Evolutionary conservation across 2,329 filamentous ascomycete genomes (phyloP).

Genomic region (Coniella vitis): DNA sequence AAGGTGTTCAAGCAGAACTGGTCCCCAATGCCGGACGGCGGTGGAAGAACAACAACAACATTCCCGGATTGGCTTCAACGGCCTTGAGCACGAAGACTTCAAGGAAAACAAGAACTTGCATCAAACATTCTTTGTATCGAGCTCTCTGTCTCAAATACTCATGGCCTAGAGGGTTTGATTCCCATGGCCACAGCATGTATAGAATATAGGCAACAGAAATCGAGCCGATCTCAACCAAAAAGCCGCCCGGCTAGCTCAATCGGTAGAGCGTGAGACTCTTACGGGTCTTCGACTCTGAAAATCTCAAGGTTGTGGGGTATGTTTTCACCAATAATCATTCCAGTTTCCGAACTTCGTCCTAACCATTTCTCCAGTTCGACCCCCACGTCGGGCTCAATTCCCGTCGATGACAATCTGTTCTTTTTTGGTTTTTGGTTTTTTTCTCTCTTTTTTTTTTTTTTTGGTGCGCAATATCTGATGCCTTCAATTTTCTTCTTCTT

Average conservation of each 20-base stretch:
- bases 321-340: not conserved
- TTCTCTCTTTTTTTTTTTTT: not conserved
- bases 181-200: too few species aligned
- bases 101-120: too few species aligned
- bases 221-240: not conserved
- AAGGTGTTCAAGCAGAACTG: too few species aligned
- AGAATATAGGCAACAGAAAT: too few species aligned
- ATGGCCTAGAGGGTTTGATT: too few species aligned
- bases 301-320: slow-evolving; percentile 5
- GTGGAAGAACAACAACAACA: too few species aligned
- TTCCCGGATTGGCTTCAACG: too few species aligned
- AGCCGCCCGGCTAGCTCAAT: slow-evolving; percentile 56
- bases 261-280: slow-evolving; percentile 70
- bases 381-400: slow-evolving; percentile 23
- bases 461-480: not conserved
- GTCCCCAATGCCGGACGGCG: too few species aligned
- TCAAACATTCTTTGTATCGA: too few species aligned
- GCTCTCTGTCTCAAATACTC: too few species aligned
- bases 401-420: slow-evolving; percentile 14
- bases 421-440: not conserved
- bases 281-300: slow-evolving; percentile 18
- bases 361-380: slow-evolving; percentile 17
- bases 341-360: not conserved
- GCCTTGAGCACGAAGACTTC: too few species aligned
- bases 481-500: not conserved